Evolutionary conservation across 306 rosid species (phyloP), one percentile per base, ranked within the genome.

Genomic region (Pyrus communis): DNA sequence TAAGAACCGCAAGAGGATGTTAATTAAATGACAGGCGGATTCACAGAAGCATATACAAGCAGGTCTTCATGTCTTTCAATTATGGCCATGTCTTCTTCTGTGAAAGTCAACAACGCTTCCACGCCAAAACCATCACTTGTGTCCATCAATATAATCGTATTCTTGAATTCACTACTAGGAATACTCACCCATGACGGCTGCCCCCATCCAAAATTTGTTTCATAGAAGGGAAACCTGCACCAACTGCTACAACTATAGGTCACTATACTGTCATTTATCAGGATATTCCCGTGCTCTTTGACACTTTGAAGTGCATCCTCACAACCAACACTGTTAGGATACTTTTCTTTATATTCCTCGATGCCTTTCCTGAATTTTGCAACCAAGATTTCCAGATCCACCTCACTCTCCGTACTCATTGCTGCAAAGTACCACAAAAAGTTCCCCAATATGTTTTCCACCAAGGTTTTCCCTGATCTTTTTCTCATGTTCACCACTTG

Each of bases 401-500:
- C 49, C 35, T 62, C 23, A 17, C 60, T 59, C 18, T 77, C 69
- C 22, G 38, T 15, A 7, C 31, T 40, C 42, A 49, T 51, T 0
- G 86, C 79, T 2, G 70, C 35, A 35, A 74, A 83, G 15, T 71
- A 12, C 70, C 88, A 76, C 11, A 81, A n/a, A 57, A 87, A 78
- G 69, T 88, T 87, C 4, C 91, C 93, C 51, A 78, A 61, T 2
- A 84, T 42, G 54, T 77, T 49, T 9, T 82, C 69, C 8, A 76
- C 61, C 71, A 49, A 22, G 3, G 77, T 70, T 4, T 80, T 85
- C 18, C 74, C 72, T 4, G 79, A 57, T 78, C 84, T 82, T 1
- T 40, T 75, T 11, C 87, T 62, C 22, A 81, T 23, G 68, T 88
- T 85, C 70, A 85, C 82, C 10, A 64, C 40, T 30, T 85, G 91